These are phyloP conservation scores for Raphanus hybrid DNA, from an alignment of 441 rosid species.

Conservation along the genomic window DNA sequence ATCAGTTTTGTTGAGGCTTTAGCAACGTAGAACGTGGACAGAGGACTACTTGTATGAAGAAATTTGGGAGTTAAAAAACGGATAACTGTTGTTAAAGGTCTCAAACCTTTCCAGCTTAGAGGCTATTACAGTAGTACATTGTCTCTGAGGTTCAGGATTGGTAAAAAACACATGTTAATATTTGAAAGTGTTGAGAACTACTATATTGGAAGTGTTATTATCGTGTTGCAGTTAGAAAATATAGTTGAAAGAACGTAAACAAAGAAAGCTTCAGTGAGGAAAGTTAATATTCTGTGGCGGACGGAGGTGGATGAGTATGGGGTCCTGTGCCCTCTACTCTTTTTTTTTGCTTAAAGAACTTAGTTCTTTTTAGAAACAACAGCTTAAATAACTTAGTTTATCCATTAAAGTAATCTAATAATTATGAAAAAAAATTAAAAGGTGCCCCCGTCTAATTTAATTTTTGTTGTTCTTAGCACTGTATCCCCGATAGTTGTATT, in stretches of 20 bases:
- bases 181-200: background rate
- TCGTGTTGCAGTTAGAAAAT: background rate
- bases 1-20: background rate
- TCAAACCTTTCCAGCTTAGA: background rate
- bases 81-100: no score
- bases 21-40: background rate
- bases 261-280: background rate
- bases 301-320: no score
- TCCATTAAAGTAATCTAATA: no score
- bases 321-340: no score
- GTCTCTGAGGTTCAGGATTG: background rate
- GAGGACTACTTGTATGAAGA: background rate
- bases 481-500: no score
- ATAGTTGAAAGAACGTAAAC: background rate
- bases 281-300: conserved; percentile 1
- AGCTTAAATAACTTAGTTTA: no score
- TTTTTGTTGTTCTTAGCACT: no score
- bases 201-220: background rate
- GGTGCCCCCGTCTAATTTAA: no score
- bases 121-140: conserved; percentile 26
- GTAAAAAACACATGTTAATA: background rate
- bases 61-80: background rate
- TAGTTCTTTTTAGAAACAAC: no score
- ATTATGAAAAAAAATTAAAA: no score
- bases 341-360: no score